phyloP scores from a whole-genome alignment of 192 early-diverging fungal species.

The Backusella australiensis region DNA sequence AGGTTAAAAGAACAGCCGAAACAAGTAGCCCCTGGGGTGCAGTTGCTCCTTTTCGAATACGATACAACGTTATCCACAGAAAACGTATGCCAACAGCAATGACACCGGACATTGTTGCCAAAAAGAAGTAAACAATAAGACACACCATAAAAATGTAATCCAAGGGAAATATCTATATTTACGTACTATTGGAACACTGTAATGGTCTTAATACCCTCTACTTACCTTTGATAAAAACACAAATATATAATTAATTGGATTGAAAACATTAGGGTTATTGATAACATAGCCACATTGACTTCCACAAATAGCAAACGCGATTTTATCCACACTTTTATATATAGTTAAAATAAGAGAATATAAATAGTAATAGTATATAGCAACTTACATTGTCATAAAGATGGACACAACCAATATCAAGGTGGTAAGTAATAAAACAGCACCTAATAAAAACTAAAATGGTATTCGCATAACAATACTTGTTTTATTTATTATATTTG shows the following conservation, averaged over 20 bases:
- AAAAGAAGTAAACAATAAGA: slow-evolving; percentile 53
- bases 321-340: slow-evolving; percentile 45
- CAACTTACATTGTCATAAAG: slow-evolving; percentile 33
- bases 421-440: slow-evolving; percentile 15
- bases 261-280: slow-evolving; percentile 44
- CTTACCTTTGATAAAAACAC: slow-evolving; percentile 46
- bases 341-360: not conserved
- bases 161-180: slow-evolving; percentile 46
- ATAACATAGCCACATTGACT: slow-evolving; percentile 55
- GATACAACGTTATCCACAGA: slow-evolving; percentile 52
- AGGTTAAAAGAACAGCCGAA: slow-evolving; percentile 44
- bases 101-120: slow-evolving; percentile 51
- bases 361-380: not conserved
- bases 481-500: not conserved
- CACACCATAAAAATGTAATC: slow-evolving; percentile 53
- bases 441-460: slow-evolving; percentile 25
- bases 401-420: slow-evolving; percentile 32
- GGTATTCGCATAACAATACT: not conserved
- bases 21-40: slow-evolving; percentile 61
- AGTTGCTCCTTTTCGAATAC: slow-evolving; percentile 45
- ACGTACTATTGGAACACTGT: not conserved
- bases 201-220: not conserved
- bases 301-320: slow-evolving; percentile 51
- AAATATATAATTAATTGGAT: slow-evolving; percentile 55
- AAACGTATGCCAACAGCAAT: slow-evolving; percentile 56